phyloP scores from a whole-genome alignment of 2,329 filamentous ascomycete species.

The Trichophaea hybrida region DNA sequence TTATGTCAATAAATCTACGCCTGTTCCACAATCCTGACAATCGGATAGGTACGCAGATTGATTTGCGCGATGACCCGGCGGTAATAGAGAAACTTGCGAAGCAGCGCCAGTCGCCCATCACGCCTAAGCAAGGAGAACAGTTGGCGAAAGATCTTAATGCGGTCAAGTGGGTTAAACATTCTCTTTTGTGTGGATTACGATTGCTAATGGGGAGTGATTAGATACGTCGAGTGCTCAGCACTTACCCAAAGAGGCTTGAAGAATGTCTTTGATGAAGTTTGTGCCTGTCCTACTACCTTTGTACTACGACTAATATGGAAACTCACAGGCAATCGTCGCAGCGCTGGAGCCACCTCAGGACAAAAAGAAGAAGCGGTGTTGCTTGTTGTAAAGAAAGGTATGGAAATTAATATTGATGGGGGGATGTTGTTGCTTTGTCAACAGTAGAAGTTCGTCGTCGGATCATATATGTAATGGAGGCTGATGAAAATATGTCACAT shows the following conservation, averaged over 20 bases:
- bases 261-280: conserved; percentile 97
- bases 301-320: not conserved
- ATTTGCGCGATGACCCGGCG: conserved; percentile 76
- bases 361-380: conserved; percentile 65
- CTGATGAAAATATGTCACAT: too few species aligned
- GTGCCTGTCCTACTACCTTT: conserved; percentile 26
- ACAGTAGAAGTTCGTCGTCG: too few species aligned
- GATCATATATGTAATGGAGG: too few species aligned
- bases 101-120: conserved; percentile 90
- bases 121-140: conserved; percentile 80
- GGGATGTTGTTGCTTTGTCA: too few species aligned
- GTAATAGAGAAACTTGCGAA: conserved; percentile 85
- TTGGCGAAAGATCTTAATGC: conserved; percentile 97
- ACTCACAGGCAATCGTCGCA: conserved; percentile 71
- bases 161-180: conserved; percentile 53
- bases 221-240: conserved; percentile 86
- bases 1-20: not conserved
- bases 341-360: conserved; percentile 75
- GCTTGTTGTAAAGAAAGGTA: conserved; percentile 44
- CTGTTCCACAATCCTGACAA: too few species aligned
- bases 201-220: not conserved
- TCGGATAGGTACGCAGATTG: conserved; percentile 58
- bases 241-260: conserved; percentile 97
- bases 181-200: not conserved
- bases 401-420: too few species aligned